Evolutionary conservation across 495 filamentous ascomycete genomes (phyloP).

Genomic region (Letharia lupina): DNA sequence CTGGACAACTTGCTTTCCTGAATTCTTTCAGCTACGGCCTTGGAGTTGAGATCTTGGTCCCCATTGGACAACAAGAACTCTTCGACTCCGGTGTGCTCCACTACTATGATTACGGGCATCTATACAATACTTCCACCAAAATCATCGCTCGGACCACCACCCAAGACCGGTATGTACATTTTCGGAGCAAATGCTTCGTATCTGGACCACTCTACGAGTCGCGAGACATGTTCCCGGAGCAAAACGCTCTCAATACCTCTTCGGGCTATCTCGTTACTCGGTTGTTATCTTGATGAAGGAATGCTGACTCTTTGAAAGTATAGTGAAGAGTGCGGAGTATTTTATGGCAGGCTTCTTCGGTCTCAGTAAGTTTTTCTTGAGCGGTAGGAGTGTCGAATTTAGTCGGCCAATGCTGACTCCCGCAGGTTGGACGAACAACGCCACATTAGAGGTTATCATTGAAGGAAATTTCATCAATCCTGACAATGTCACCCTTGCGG

Average conservation of each 20-base stretch:
- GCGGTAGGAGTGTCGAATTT: background rate
- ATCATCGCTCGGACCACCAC: constrained; percentile 55
- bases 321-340: constrained; percentile 41
- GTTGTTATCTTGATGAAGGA: background rate
- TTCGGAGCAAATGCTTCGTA: background rate
- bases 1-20: constrained; percentile 43
- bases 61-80: constrained; percentile 42
- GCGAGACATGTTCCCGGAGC: background rate
- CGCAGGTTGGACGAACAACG: constrained; percentile 43
- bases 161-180: constrained; percentile 30
- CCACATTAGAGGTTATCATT: constrained; percentile 44
- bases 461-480: constrained; percentile 35
- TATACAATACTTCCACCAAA: constrained; percentile 52
- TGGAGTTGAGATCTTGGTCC: constrained; percentile 43
- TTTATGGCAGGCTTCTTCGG: constrained; percentile 52
- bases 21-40: constrained; percentile 45
- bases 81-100: constrained; percentile 47
- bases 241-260: background rate
- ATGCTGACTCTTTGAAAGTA: constrained; percentile 23
- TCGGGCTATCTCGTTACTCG: background rate
- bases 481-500: constrained; percentile 29
- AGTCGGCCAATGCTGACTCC: background rate
- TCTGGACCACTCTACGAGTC: background rate
- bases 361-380: constrained; percentile 24
- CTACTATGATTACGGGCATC: constrained; percentile 52